phyloP scores from a whole-genome alignment of 371 early-diverging fungal species.

The Syncephalastrum contaminatum region DNA sequence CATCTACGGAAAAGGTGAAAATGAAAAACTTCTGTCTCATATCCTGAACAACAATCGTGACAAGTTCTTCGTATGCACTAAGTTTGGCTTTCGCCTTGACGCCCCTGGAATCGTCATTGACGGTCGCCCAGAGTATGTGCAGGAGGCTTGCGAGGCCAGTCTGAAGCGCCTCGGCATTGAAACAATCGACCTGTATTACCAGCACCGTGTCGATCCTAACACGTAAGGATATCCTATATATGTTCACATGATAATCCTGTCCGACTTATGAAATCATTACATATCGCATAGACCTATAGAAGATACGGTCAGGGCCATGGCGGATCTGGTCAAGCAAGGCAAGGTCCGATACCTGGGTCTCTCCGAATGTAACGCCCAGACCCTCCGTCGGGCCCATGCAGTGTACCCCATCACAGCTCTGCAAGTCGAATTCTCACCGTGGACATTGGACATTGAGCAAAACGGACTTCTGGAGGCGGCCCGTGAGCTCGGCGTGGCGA shows the following conservation, averaged over 20 bases:
- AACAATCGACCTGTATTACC: constrained; percentile 58
- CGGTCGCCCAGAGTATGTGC: constrained; percentile 54
- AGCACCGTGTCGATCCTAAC: constrained; percentile 53
- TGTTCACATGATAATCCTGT: too few species aligned
- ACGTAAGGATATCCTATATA: constrained; percentile 5
- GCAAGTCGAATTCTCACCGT: constrained; percentile 55
- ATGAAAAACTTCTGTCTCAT: constrained; percentile 37
- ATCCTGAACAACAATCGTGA: constrained; percentile 33
- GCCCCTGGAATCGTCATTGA: constrained; percentile 3
- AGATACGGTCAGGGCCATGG: constrained; percentile 56
- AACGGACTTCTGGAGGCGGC: constrained; percentile 54
- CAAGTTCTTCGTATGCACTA: constrained; percentile 49
- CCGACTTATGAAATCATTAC: too few species aligned
- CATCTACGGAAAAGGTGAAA: constrained; percentile 25
- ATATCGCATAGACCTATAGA: constrained; percentile 39
- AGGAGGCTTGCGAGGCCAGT: constrained; percentile 38
- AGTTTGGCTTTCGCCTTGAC: constrained; percentile 22
- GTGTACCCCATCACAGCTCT: constrained; percentile 67
- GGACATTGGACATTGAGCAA: constrained; percentile 51
- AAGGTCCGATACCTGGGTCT: constrained; percentile 61
- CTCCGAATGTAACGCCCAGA: constrained; percentile 54
- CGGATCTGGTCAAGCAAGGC: constrained; percentile 60
- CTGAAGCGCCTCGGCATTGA: constrained; percentile 47
- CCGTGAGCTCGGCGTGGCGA: constrained; percentile 60
- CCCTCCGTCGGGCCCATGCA: constrained; percentile 56